Evolutionary conservation across 2,329 filamentous ascomycete genomes (phyloP).

Genomic region (Xylariaceae sp.): DNA sequence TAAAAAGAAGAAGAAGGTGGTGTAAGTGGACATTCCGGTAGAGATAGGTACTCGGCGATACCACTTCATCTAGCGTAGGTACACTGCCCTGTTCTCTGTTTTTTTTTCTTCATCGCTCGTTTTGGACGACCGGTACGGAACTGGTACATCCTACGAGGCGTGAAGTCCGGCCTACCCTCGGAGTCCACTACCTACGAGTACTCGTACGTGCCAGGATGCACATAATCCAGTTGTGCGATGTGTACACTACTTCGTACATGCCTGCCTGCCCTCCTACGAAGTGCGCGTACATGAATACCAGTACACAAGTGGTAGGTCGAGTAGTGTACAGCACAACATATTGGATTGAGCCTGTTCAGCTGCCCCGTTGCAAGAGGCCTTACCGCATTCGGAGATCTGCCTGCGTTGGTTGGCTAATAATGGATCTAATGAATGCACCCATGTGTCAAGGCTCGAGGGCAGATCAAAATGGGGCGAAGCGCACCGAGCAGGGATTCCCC

Average conservation of each 20-base stretch:
- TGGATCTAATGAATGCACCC: not conserved
- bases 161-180: not conserved
- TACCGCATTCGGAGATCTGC: slow-evolving; percentile 13
- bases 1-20: no score
- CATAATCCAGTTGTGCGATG: not conserved
- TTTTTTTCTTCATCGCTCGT: not conserved
- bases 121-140: not conserved
- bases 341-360: slow-evolving; percentile 10
- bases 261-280: no score
- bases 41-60: no score
- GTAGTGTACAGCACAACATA: not conserved
- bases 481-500: not conserved
- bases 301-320: not conserved
- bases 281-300: not conserved
- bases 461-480: not conserved
- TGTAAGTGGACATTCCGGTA: no score
- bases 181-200: no score
- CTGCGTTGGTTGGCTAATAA: not conserved
- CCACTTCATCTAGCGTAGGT: no score
- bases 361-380: slow-evolving; percentile 5
- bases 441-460: not conserved
- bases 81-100: not conserved
- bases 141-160: not conserved
- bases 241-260: not conserved
- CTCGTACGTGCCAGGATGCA: not conserved